Evolutionary conservation across 441 rosid genomes (phyloP).

Genomic region (Euphorbia celastroides): DNA sequence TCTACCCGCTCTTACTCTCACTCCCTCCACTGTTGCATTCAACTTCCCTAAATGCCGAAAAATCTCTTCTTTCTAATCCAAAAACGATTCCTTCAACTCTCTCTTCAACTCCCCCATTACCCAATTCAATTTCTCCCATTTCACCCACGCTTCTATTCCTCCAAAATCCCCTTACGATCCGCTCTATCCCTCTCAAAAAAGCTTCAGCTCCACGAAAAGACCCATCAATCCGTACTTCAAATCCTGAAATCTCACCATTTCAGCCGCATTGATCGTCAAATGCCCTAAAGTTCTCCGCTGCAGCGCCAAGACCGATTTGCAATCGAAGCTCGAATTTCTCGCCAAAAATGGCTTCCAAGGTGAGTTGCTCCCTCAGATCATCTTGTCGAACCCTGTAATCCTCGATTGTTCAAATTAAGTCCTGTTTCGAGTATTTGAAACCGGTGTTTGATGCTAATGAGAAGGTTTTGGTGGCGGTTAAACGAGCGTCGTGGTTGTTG

Average conservation of each 20-base stretch:
- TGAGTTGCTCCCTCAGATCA: conserved; percentile 17
- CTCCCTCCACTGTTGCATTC: background rate
- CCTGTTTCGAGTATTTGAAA: background rate
- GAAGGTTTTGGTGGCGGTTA: background rate
- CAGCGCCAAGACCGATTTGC: background rate
- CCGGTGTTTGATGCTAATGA: background rate
- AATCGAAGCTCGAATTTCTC: conserved; percentile 11
- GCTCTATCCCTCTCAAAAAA: conserved; percentile 13
- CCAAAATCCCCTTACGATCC: conserved; percentile 8
- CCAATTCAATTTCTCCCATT: background rate
- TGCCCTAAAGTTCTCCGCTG: background rate
- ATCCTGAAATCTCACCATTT: conserved; percentile 6
- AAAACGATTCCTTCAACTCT: conserved; percentile 7
- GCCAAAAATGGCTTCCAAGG: conserved; percentile 12
- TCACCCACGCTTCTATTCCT: conserved; percentile 3
- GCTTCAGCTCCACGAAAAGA: conserved; percentile 7
- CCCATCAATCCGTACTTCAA: background rate
- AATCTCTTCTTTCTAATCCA: background rate
- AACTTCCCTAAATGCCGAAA: background rate
- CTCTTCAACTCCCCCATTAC: background rate
- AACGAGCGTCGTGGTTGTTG: background rate
- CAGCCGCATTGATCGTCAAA: conserved; percentile 2
- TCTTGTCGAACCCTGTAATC: background rate
- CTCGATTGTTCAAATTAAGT: background rate
- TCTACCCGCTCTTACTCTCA: background rate